Base-by-base conservation (phyloP, 2,329 filamentous ascomycete genomes). In the Epichloe baconii region DNA sequence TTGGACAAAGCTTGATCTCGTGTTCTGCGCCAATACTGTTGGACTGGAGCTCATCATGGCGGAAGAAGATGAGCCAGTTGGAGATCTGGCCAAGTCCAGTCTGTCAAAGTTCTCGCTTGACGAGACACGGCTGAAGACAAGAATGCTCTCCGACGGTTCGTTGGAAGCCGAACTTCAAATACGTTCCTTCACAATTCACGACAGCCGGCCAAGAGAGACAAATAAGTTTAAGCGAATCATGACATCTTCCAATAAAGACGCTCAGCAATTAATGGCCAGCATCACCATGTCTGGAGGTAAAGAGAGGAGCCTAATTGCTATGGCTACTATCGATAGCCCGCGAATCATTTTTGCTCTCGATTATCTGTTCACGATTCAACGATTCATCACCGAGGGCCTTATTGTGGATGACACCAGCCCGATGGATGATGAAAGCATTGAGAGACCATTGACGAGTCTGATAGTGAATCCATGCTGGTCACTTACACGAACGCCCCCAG, bases 151-250 rank as follows among this genome's bases (percentile, higher is more conserved):
- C 19, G 91, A 98, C 65, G 84, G 85, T 6, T 90, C 90, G 0
- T 69, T 98, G 41, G 93, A 98, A 65, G 89, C 90, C 2, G 94
- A 99, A 64, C 78, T 98, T 6, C 76, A 95, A 37, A 89, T 98
- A 15, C 85, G 93, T 53, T 93, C 91, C 0, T 96, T 98, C 65
- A 95, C 89, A 0, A 95, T 97, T 57, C 80, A 87, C 51, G 93
- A 99, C 65, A 96, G 86, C 56, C 83, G 94, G n/a, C 83, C 82
- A 4, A 79, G 81, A 50, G 90, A 95, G 59, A 86, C 85, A 5
- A 98, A 96, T 72, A 96, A 95, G 64, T 99, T 94, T 75, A 82
- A 89, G 48, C 94, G 91, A 66, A 96, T 98, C 69, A 97, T 98
- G 93, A 90, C 90, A 2, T 83, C 95, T 51, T 89, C 90, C 62